Evolutionary conservation across 495 filamentous ascomycete species (phyloP).

Genomic region (Neurospora tetrasperma): DNA sequence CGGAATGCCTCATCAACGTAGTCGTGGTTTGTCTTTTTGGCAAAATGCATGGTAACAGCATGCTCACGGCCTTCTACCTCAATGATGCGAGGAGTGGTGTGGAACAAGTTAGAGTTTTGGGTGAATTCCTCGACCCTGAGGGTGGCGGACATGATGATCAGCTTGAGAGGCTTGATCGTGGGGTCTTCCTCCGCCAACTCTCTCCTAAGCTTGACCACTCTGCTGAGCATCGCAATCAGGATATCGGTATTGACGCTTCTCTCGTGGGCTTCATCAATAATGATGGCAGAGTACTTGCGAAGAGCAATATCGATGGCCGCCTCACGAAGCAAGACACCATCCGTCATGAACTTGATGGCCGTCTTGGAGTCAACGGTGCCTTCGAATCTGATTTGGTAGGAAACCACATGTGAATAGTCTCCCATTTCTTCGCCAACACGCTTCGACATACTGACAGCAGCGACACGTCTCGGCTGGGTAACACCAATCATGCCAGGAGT

Average conservation of each 20-base stretch:
- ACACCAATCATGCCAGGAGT: slow-evolving; percentile 90
- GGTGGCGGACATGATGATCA: slow-evolving; percentile 98
- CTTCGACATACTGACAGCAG: slow-evolving; percentile 90
- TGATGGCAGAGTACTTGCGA: slow-evolving; percentile 83
- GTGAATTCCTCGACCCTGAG: slow-evolving; percentile 83
- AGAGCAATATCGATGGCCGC: slow-evolving; percentile 83
- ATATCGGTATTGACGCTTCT: slow-evolving; percentile 97
- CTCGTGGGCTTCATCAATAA: slow-evolving; percentile 98
- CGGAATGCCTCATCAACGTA: slow-evolving; percentile 82
- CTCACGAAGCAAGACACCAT: slow-evolving; percentile 89
- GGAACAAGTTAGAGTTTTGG: slow-evolving; percentile 70
- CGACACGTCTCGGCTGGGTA: slow-evolving; percentile 87
- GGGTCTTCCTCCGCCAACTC: slow-evolving; percentile 37
- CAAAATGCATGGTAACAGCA: slow-evolving; percentile 81
- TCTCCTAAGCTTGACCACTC: slow-evolving; percentile 66
- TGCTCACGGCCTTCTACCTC: slow-evolving; percentile 93
- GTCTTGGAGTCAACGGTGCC: slow-evolving; percentile 73
- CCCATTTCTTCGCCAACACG: slow-evolving; percentile 81
- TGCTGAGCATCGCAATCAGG: slow-evolving; percentile 87
- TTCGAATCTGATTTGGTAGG: slow-evolving; percentile 95
- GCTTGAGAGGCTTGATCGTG: slow-evolving; percentile 66
- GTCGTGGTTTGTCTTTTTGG: slow-evolving; percentile 70
- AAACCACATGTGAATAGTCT: slow-evolving; percentile 54
- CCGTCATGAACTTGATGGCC: slow-evolving; percentile 98
- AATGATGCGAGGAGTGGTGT: slow-evolving; percentile 68